Evolutionary conservation across 2,329 filamentous ascomycete species (phyloP).

Genomic region (Colletotrichum musae): DNA sequence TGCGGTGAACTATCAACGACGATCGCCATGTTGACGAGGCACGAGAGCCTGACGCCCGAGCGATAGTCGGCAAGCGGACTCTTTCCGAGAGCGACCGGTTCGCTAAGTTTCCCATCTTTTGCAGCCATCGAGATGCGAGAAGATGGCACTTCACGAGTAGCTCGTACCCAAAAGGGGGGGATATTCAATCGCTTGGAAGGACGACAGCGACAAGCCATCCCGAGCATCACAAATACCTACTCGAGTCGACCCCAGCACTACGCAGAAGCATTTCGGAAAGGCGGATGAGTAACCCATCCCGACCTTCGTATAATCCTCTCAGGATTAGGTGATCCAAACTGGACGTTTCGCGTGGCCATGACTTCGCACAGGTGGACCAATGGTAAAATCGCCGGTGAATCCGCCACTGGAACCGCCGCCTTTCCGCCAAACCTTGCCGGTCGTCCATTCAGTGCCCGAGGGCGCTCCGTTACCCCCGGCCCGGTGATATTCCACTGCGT

Average conservation of each 20-base stretch:
- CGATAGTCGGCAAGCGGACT: not conserved
- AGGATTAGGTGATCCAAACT: conserved; percentile 12
- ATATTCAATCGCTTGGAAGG: not conserved
- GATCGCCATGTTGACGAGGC: conserved; percentile 32
- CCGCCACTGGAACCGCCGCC: not conserved
- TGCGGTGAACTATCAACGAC: conserved; percentile 17
- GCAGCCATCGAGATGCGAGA: too few species aligned
- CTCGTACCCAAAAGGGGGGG: not conserved
- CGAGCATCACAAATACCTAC: not conserved
- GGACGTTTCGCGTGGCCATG: conserved; percentile 18
- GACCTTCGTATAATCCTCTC: not conserved
- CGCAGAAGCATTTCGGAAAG: not conserved
- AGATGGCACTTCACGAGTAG: not conserved
- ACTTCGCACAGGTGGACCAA: conserved; percentile 25
- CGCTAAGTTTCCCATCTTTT: not conserved
- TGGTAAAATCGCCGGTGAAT: conserved; percentile 27
- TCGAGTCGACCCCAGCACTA: not conserved
- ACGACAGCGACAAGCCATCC: not conserved
- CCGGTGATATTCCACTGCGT: conserved; percentile 15
- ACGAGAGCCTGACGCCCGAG: conserved; percentile 6
- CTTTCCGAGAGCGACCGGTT: not conserved
- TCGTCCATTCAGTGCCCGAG: conserved; percentile 5
- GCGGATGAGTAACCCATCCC: too few species aligned
- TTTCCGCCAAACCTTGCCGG: conserved; percentile 15
- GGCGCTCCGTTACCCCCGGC: conserved; percentile 11